Conservation (phyloP, 257 asterid species). For the Salvia splendens region DNA sequence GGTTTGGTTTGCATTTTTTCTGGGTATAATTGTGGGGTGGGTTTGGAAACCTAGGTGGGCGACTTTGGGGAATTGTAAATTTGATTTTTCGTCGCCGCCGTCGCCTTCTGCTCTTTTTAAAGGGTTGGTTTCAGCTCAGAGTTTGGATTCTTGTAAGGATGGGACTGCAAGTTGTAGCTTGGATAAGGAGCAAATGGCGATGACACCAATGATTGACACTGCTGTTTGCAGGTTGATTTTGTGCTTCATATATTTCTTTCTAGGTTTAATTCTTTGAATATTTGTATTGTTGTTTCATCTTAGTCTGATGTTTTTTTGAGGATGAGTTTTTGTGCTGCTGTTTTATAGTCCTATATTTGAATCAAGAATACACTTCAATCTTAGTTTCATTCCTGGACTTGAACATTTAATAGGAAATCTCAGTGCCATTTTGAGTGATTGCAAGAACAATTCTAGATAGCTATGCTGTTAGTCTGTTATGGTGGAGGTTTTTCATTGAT, state of each 20-base stretch:
- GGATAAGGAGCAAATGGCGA: conserved; percentile 37
- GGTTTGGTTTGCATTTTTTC: conserved; percentile 70
- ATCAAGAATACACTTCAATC: not conserved
- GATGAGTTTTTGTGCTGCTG: conserved; percentile 24
- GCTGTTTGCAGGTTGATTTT: conserved; percentile 44
- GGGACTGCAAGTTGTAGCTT: conserved; percentile 21
- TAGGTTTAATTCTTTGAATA: conserved; percentile 17
- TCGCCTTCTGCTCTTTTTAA: conserved; percentile 42
- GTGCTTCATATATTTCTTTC: not conserved
- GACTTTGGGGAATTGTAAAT: conserved; percentile 52
- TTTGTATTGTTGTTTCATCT: not conserved
- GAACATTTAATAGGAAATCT: not conserved
- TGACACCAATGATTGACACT: conserved; percentile 23
- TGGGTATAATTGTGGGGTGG: conserved; percentile 83
- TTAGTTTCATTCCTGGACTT: not conserved
- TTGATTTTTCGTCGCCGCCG: conserved; percentile 62
- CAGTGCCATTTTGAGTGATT: conserved; percentile 4
- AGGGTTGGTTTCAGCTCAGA: conserved; percentile 29
- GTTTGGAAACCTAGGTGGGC: conserved; percentile 95
- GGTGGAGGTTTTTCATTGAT: not conserved
- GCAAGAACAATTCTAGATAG: conserved; percentile 7
- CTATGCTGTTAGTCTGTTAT: not conserved
- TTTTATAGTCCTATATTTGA: conserved; percentile 7
- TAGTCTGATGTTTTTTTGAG: not conserved
- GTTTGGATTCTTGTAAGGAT: conserved; percentile 27